phyloP scores from a whole-genome alignment of 2,329 filamentous ascomycete species.

The Xylariaceae sp. region DNA sequence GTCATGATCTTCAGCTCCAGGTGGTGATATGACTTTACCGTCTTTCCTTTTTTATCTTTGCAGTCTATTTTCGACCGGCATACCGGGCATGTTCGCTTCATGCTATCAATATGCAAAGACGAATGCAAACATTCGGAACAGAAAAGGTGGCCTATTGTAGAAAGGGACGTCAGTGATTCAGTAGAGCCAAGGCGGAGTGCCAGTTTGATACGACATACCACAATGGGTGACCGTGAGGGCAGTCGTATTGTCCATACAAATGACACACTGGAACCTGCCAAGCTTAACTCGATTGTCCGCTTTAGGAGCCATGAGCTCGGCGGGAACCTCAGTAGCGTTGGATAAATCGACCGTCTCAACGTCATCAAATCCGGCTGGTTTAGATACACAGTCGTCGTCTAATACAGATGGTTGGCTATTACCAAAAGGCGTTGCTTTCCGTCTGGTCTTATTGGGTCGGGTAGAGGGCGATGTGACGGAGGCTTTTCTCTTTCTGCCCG shows the following conservation, averaged over 20 bases:
- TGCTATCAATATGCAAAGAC: constrained; percentile 50
- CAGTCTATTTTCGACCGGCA: constrained; percentile 55
- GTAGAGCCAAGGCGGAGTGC: not conserved
- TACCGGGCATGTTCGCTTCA: constrained; percentile 57
- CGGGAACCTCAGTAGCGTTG: constrained; percentile 40
- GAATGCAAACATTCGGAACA: constrained; percentile 58
- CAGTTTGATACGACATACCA: constrained; percentile 42
- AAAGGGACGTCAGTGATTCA: constrained; percentile 1
- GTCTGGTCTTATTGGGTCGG: constrained; percentile 21
- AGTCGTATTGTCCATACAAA: constrained; percentile 59
- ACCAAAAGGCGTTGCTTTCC: constrained; percentile 29
- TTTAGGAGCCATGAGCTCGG: constrained; percentile 40
- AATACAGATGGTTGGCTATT: constrained; percentile 23
- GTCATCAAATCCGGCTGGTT: constrained; percentile 15
- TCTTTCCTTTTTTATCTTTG: constrained; percentile 38
- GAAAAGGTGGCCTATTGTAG: constrained; percentile 53
- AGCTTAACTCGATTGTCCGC: constrained; percentile 48
- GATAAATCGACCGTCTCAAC: constrained; percentile 38
- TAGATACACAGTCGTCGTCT: constrained; percentile 21
- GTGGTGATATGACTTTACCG: constrained; percentile 47
- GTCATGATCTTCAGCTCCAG: constrained; percentile 60
- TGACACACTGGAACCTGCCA: constrained; percentile 56
- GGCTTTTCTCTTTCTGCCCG: constrained; percentile 22
- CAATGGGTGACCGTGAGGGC: constrained; percentile 59
- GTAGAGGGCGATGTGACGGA: constrained; percentile 20